Evolutionary conservation across 2,329 filamentous ascomycete species (phyloP).

Genomic region (Harringtonia aguacate): DNA sequence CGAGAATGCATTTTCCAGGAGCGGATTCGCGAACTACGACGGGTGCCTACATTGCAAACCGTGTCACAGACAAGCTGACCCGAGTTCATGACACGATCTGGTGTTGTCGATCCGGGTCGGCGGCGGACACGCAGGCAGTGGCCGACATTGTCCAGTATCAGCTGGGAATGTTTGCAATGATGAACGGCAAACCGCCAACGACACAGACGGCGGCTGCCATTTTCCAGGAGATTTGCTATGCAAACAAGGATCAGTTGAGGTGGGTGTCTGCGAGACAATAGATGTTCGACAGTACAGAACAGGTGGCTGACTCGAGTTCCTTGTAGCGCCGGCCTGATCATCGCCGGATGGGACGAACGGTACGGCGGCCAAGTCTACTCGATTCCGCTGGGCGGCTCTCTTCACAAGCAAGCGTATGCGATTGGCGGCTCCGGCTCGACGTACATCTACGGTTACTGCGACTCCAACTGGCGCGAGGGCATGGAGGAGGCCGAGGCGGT

Average conservation of each 20-base stretch:
- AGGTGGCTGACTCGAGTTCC: too few species aligned
- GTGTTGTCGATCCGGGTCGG: slow-evolving; percentile 97
- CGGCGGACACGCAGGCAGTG: slow-evolving; percentile 94
- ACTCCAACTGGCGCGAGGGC: slow-evolving; percentile 87
- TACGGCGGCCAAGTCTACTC: slow-evolving; percentile 97
- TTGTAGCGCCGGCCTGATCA: slow-evolving; percentile 83
- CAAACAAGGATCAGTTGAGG: slow-evolving; percentile 91
- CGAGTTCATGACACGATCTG: slow-evolving; percentile 98
- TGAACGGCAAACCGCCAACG: slow-evolving; percentile 80
- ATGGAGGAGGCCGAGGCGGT: slow-evolving; percentile 92
- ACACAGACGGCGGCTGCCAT: slow-evolving; percentile 92
- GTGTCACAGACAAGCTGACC: slow-evolving; percentile 98
- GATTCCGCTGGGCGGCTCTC: slow-evolving; percentile 88
- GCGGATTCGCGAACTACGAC: slow-evolving; percentile 97
- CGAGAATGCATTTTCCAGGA: slow-evolving; percentile 36
- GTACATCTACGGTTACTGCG: slow-evolving; percentile 99
- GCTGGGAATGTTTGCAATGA: slow-evolving; percentile 82
- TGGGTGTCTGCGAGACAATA: slow-evolving; percentile 29
- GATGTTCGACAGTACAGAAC: too few species aligned
- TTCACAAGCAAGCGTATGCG: slow-evolving; percentile 94
- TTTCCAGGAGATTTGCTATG: slow-evolving; percentile 96
- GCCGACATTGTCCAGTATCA: slow-evolving; percentile 98
- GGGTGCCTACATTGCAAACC: slow-evolving; percentile 95
- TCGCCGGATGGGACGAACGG: slow-evolving; percentile 92
- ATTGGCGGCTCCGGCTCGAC: slow-evolving; percentile 96